Evolutionary conservation across 257 asterid genomes (phyloP), one percentile per base, ranked within the genome.

Genomic region (Primulina tabacum): DNA sequence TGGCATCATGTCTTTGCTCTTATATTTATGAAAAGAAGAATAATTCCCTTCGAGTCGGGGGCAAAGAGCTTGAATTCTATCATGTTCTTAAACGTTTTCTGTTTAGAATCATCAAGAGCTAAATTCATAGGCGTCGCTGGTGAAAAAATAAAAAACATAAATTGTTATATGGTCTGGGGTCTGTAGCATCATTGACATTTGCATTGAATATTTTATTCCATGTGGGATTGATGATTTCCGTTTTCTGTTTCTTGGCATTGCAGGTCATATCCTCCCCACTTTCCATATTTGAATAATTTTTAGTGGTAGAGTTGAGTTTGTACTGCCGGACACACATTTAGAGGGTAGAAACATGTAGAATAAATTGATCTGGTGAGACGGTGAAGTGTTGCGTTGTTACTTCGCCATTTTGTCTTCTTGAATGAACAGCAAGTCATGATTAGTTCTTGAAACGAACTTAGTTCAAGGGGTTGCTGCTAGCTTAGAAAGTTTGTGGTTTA

Each of bases 181-280:
- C 20, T 60, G 18, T 69, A 2, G 33, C 16, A 20, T 21, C 26
- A 32, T 55, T 67, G 38, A 11, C 65, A 8, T 66, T 62, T 69
- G 12, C 47, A 35, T 26, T 37, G 30, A 32, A 11, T 37, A 50
- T 75, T 59, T 71, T 62, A 35, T 66, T 9, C 16, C n/a, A 14
- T 52, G 63, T 52, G 55, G 30, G 62, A 62, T 17, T 43, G 9
- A 34, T 75, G 79, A 71, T 57, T 35, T 8, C 72, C 17, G 29
- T 17, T 20, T 53, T 59, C 78, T 61, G 62, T 72, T 74, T n/a
- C 68, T 84, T 74, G 57, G 69, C 32, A 50, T 79, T 82, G 82
- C 98, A 92, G 98, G 98, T 90, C 96, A 92, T 90, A 92, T 92
- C 98, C 98, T 92, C 88, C 78, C 29, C 47, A 63, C 53, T 70